These are phyloP conservation scores for Vitis cinerea DNA, from an alignment of 164 flowering plant species.

Conservation along the genomic window DNA sequence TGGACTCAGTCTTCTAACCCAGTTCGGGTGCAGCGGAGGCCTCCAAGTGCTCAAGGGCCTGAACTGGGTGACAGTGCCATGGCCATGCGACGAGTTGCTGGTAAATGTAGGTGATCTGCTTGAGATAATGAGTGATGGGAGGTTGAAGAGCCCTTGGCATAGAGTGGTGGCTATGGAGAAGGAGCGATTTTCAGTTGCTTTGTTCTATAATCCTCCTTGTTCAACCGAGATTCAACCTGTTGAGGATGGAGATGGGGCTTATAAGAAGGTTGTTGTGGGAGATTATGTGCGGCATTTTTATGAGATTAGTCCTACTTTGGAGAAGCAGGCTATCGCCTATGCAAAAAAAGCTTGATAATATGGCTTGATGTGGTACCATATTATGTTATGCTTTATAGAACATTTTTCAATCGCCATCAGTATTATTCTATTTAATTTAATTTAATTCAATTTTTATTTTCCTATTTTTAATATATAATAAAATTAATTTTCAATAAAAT, in stretches of 20 bases:
- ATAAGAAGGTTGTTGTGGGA: conserved; percentile 21
- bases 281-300: conserved; percentile 24
- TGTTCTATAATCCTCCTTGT: conserved; percentile 32
- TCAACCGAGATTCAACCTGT: conserved; percentile 20
- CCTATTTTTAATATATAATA: no score
- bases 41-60: conserved; percentile 24
- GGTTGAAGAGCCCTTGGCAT: conserved; percentile 32
- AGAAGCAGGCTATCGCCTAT: conserved; percentile 19
- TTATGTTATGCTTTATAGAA: no score
- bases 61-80: conserved; percentile 26
- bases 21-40: conserved; percentile 20
- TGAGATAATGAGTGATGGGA: conserved; percentile 40
- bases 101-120: conserved; percentile 33
- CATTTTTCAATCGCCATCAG: no score
- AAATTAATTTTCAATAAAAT: no score
- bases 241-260: not conserved
- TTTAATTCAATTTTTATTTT: no score
- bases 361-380: not conserved
- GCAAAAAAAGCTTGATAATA: conserved; percentile 1
- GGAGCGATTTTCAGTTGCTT: conserved; percentile 31
- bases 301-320: conserved; percentile 17
- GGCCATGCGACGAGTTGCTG: conserved; percentile 22
- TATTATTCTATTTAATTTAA: no score
- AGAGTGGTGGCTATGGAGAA: conserved; percentile 18
- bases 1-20: conserved; percentile 21